phyloP scores from a whole-genome alignment of 2,329 filamentous ascomycete genomes.

The Penicillium sp. region DNA sequence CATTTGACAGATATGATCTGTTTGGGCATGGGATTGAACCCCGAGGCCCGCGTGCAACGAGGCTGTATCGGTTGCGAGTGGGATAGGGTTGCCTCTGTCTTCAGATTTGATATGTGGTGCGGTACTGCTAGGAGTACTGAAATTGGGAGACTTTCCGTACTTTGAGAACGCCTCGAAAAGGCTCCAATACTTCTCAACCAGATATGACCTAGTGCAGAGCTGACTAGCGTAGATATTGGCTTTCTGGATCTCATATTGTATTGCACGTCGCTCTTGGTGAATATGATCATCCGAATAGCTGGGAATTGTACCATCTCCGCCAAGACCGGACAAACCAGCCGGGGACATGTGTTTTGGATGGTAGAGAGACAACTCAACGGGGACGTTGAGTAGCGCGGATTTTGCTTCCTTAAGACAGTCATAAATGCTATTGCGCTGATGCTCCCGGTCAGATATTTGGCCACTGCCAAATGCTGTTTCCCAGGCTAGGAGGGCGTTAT shows the following conservation, averaged over 20 bases:
- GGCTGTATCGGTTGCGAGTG: background rate
- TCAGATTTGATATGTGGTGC: conserved; percentile 22
- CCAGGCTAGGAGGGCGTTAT: conserved; percentile 73
- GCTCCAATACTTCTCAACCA: conserved; percentile 82
- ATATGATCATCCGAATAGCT: conserved; percentile 31
- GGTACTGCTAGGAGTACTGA: conserved; percentile 10
- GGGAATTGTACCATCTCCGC: conserved; percentile 20
- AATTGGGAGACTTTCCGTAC: conserved; percentile 22
- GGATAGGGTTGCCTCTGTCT: conserved; percentile 7
- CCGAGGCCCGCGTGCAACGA: conserved; percentile 26
- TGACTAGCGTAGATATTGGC: conserved; percentile 84
- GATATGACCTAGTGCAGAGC: conserved; percentile 75
- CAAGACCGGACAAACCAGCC: conserved; percentile 10
- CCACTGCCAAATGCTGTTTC: conserved; percentile 80
- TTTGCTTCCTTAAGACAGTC: conserved; percentile 71
- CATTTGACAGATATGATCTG: conserved; percentile 56
- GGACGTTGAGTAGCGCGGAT: conserved; percentile 64
- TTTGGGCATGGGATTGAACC: conserved; percentile 37
- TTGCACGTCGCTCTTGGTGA: conserved; percentile 31
- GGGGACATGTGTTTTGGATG: conserved; percentile 18
- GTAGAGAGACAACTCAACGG: conserved; percentile 64
- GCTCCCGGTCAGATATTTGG: conserved; percentile 70
- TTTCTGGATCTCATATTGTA: conserved; percentile 88
- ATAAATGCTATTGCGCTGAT: conserved; percentile 71
- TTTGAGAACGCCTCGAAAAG: conserved; percentile 63